These are phyloP conservation scores for Tanozyma kutaoensis DNA, from an alignment of 805 yeast species.

Conservation along the genomic window DNA sequence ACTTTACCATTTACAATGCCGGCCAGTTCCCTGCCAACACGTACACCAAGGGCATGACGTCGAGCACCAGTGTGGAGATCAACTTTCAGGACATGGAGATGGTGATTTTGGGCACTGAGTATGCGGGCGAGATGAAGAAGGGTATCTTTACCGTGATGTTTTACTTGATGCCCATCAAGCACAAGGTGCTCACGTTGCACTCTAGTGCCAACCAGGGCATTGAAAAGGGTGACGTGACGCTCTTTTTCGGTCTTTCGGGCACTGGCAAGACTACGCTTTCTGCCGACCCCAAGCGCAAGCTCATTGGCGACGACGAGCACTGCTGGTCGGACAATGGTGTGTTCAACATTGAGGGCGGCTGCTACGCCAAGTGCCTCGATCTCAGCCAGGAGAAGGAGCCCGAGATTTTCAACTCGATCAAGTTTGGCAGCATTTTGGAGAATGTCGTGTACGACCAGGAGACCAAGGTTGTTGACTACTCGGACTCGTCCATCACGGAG, in stretches of 20 bases:
- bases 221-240: constrained; percentile 71
- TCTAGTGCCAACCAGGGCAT: constrained; percentile 90
- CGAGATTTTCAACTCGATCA: constrained; percentile 90
- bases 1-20: constrained; percentile 95
- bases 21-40: constrained; percentile 98
- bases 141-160: constrained; percentile 99
- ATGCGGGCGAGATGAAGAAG: constrained; percentile 99
- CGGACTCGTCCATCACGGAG: constrained; percentile 74
- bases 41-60: constrained; percentile 94
- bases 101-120: constrained; percentile 97
- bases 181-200: constrained; percentile 84
- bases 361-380: constrained; percentile 95
- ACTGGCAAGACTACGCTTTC: constrained; percentile 97
- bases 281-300: constrained; percentile 86
- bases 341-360: constrained; percentile 98
- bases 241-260: constrained; percentile 94
- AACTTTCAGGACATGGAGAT: constrained; percentile 97
- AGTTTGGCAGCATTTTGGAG: constrained; percentile 89
- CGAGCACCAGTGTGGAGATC: constrained; percentile 89
- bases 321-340: constrained; percentile 99
- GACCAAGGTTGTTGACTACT: constrained; percentile 77
- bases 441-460: constrained; percentile 76
- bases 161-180: constrained; percentile 92
- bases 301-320: constrained; percentile 98
- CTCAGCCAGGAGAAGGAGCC: constrained; percentile 89